Evolutionary conservation across 192 early-diverging fungal species (phyloP).

Genomic region (Coemansia sp.): DNA sequence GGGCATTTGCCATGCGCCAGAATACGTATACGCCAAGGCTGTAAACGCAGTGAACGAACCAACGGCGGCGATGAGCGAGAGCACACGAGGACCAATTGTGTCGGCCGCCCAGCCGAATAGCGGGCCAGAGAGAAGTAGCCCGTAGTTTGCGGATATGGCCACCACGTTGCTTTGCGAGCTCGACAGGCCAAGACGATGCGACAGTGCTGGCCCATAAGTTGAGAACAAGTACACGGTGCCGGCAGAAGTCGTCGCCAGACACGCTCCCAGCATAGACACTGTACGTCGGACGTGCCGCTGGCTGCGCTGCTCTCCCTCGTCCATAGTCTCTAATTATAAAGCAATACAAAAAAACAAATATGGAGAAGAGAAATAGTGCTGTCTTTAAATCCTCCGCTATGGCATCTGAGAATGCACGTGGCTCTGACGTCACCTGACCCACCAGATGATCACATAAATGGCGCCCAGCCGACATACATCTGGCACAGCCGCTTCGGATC

Average conservation of each 20-base stretch:
- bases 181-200: constrained; percentile 54
- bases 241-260: constrained; percentile 51
- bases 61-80: constrained; percentile 34
- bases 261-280: constrained; percentile 52
- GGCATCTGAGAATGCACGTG: constrained; percentile 1
- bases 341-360: not conserved
- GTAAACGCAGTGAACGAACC: constrained; percentile 48
- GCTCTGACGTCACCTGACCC: constrained; percentile 12
- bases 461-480: constrained; percentile 86
- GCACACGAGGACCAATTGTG: constrained; percentile 42
- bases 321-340: constrained; percentile 1
- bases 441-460: constrained; percentile 36
- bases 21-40: constrained; percentile 48
- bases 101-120: constrained; percentile 61
- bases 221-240: constrained; percentile 71
- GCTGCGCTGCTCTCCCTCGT: constrained; percentile 15
- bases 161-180: constrained; percentile 63
- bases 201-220: constrained; percentile 59
- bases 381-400: not conserved
- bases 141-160: constrained; percentile 65
- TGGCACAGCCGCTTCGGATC: constrained; percentile 62
- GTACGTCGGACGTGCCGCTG: constrained; percentile 43
- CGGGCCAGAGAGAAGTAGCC: constrained; percentile 62
- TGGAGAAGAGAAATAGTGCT: not conserved
- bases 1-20: constrained; percentile 26